Percentiles rank a stretch among this genome's conserved stretches.
phyloP scores from a whole-genome alignment of 108 stramenopile species.

The Cyclotella distinguenda region DNA sequence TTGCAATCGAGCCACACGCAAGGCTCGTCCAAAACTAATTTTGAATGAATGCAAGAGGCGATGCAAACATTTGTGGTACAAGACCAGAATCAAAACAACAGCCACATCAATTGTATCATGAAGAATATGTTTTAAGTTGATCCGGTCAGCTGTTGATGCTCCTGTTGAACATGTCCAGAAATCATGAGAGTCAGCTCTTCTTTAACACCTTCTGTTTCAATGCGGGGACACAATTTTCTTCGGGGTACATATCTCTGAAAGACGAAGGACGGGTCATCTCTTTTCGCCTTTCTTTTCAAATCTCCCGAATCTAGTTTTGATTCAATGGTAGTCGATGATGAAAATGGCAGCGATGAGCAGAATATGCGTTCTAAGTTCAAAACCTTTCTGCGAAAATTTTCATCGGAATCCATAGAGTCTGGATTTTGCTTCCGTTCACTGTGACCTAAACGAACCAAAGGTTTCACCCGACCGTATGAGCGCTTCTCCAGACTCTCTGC shows the following conservation, averaged over 20 bases:
- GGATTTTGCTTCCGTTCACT: constrained; percentile 28
- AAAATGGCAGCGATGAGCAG: constrained; percentile 37
- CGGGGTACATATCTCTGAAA: constrained; percentile 43
- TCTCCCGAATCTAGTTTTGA: not conserved
- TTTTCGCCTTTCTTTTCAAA: not conserved
- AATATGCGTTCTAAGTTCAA: constrained; percentile 41
- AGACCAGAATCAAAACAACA: too few species aligned
- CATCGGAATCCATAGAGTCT: constrained; percentile 38
- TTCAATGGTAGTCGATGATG: not conserved
- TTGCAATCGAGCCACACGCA: too few species aligned
- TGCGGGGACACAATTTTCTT: constrained; percentile 36
- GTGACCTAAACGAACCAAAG: constrained; percentile 24
- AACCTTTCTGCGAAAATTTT: constrained; percentile 32
- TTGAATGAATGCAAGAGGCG: too few species aligned
- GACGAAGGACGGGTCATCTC: constrained; percentile 13
- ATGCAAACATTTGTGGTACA: too few species aligned
- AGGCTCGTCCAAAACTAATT: too few species aligned
- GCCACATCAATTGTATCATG: too few species aligned
- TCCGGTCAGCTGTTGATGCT: not conserved
- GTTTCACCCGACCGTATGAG: constrained; percentile 29
- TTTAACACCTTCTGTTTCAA: constrained; percentile 34
- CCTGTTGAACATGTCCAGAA: constrained; percentile 44
- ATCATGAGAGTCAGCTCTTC: constrained; percentile 49
- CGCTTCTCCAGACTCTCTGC: constrained; percentile 30
- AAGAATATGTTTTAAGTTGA: too few species aligned